Percentiles rank a stretch among this genome's conserved stretches.
Conservation (phyloP, 2,329 filamentous ascomycete species). For the Ampelomyces quisqualis region DNA sequence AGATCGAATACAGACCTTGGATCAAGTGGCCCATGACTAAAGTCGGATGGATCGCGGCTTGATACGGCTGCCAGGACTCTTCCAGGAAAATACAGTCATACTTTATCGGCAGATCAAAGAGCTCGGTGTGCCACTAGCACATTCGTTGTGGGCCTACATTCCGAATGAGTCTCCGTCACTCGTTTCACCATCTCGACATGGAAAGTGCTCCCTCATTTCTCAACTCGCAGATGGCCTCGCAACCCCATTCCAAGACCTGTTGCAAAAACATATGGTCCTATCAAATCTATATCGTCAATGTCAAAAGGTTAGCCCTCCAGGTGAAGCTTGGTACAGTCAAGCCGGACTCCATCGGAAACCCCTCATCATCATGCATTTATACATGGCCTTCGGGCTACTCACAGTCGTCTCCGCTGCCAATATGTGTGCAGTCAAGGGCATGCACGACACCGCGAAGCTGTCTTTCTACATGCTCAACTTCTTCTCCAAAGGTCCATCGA, state of each 20-base stretch:
- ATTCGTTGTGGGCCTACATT: too few relatives aligned
- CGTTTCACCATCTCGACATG: background rate
- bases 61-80: background rate
- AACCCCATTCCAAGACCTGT: too few relatives aligned
- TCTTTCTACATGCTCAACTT: slow-evolving; percentile 28
- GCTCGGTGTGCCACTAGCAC: too few relatives aligned
- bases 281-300: too few relatives aligned
- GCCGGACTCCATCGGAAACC: background rate
- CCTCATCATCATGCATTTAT: background rate
- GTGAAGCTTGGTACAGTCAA: background rate
- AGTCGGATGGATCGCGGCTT: slow-evolving; percentile 27
- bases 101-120: background rate
- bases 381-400: background rate
- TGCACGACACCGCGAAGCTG: slow-evolving; percentile 8
- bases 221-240: too few relatives aligned
- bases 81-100: background rate
- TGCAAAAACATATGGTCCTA: too few relatives aligned
- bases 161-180: too few relatives aligned
- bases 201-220: background rate
- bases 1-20: slow-evolving; percentile 22
- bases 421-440: slow-evolving; percentile 16
- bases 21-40: slow-evolving; percentile 27
- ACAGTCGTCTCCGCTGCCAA: background rate
- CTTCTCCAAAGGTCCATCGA: slow-evolving; percentile 21
- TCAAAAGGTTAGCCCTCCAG: too few relatives aligned